Conservation (phyloP, 2,329 filamentous ascomycete genomes). For the Bipolaris victoriae region DNA sequence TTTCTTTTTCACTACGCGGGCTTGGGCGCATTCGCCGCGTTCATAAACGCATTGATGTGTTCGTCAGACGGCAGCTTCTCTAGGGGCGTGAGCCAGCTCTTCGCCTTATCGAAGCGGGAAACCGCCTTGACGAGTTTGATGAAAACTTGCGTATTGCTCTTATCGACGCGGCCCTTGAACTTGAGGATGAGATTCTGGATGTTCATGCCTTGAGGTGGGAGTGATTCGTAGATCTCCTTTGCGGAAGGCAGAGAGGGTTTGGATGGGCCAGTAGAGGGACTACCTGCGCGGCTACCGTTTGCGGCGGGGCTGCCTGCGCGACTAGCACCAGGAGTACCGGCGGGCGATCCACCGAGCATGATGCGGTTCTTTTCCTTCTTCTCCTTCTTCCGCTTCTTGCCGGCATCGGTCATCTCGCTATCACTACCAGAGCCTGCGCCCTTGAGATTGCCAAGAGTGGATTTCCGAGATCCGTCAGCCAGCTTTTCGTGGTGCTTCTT, state of each 20-base stretch:
- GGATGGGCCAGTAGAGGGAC: conserved; percentile 29
- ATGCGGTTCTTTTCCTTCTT: conserved; percentile 65
- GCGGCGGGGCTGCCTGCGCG: conserved; percentile 54
- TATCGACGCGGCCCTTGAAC: conserved; percentile 52
- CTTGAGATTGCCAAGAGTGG: conserved; percentile 29
- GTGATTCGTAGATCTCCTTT: conserved; percentile 53
- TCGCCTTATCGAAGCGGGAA: conserved; percentile 38
- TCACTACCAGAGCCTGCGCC: conserved; percentile 71
- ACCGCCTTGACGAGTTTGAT: conserved; percentile 54
- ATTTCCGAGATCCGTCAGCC: conserved; percentile 35
- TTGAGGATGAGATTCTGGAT: conserved; percentile 49
- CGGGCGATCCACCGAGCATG: conserved; percentile 61
- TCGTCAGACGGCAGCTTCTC: conserved; percentile 41
- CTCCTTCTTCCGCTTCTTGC: conserved; percentile 63
- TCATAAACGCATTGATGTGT: conserved; percentile 32
- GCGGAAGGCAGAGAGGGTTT: conserved; percentile 49
- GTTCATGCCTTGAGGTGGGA: conserved; percentile 53
- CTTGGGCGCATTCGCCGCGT: conserved; percentile 16
- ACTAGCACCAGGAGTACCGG: conserved; percentile 67
- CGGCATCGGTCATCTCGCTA: conserved; percentile 72
- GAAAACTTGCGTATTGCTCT: conserved; percentile 47
- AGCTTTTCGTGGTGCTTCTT: conserved; percentile 43
- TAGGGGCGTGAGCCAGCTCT: conserved; percentile 40
- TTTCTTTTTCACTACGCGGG: conserved; percentile 5
- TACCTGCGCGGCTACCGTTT: conserved; percentile 41